Conservation (phyloP, 2,329 filamentous ascomycete genomes). For the Emergomyces africanus region DNA sequence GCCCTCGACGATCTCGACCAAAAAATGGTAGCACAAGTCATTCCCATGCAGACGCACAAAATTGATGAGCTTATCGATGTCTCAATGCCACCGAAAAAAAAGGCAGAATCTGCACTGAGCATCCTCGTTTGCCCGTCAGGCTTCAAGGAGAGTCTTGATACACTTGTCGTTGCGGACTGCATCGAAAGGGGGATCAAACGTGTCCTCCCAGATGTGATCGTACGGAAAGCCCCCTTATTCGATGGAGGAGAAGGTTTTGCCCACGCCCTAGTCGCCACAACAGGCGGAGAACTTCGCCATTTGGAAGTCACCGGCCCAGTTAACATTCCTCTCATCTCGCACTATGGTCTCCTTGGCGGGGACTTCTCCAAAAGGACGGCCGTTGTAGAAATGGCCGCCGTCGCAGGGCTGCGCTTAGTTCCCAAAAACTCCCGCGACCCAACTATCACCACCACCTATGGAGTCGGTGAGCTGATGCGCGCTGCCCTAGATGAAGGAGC, state of each 20-base stretch:
- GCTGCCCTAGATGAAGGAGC: conserved; percentile 36
- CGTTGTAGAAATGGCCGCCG: conserved; percentile 42
- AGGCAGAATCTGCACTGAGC: conserved; percentile 8
- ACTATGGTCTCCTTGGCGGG: conserved; percentile 34
- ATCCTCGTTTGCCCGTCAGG: conserved; percentile 41
- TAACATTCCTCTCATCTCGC: conserved; percentile 29
- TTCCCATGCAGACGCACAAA: neutral
- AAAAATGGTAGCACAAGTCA: neutral
- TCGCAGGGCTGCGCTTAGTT: conserved; percentile 39
- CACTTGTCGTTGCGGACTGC: conserved; percentile 37
- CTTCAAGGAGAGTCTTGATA: conserved; percentile 42
- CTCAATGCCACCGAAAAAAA: neutral
- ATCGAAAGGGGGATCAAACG: conserved; percentile 38
- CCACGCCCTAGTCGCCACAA: conserved; percentile 33
- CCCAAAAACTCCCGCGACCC: conserved; percentile 34
- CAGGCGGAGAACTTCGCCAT: conserved; percentile 28
- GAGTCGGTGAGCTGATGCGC: conserved; percentile 38
- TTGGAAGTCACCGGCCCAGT: conserved; percentile 35
- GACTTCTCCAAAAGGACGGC: conserved; percentile 25
- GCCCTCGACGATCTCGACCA: neutral
- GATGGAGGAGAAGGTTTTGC: conserved; percentile 44
- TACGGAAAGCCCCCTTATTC: conserved; percentile 39
- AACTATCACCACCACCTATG: conserved; percentile 38
- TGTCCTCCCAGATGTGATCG: conserved; percentile 29
- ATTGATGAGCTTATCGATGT: neutral